Conservation (phyloP, 2,329 filamentous ascomycete species). For the Xylaria sp. region DNA sequence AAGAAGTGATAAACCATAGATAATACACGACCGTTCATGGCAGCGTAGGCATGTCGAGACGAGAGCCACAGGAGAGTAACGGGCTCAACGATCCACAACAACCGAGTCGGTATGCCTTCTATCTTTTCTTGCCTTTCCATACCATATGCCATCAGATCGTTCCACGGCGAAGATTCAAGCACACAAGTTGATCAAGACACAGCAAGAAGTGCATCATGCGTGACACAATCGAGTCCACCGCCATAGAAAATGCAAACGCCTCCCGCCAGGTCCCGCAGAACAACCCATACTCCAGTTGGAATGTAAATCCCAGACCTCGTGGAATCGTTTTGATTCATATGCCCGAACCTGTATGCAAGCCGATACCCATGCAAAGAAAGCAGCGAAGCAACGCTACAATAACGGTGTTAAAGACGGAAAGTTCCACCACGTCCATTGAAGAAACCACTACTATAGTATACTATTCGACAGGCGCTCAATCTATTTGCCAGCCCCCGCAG, state of each 20-base stretch:
- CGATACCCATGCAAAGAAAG: constrained; percentile 25
- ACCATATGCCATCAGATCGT: background rate
- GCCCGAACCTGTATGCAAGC: constrained; percentile 19
- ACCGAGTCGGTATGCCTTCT: background rate
- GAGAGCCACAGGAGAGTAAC: background rate
- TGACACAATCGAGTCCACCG: constrained; percentile 6
- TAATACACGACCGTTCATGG: background rate
- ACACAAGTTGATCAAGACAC: background rate
- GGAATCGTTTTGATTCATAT: constrained; percentile 14
- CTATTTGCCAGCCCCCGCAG: constrained; percentile 26
- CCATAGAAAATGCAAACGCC: constrained; percentile 12
- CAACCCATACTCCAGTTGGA: constrained; percentile 8
- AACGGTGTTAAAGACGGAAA: background rate
- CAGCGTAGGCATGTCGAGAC: background rate
- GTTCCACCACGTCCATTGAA: background rate
- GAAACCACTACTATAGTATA: background rate
- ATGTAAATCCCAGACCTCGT: constrained; percentile 1
- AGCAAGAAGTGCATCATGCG: background rate
- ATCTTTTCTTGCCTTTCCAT: background rate
- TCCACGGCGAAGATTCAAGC: constrained; percentile 8
- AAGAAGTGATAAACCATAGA: background rate
- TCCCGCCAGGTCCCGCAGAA: constrained; percentile 4
- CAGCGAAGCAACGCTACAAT: constrained; percentile 16
- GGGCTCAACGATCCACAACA: background rate
- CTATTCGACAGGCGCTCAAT: background rate